A percentile compares a stretch with the other conserved stretches of the same genome.
Evolutionary conservation across 768 basidiomycete genomes (phyloP).

Genomic region (Kwoniella sp.): DNA sequence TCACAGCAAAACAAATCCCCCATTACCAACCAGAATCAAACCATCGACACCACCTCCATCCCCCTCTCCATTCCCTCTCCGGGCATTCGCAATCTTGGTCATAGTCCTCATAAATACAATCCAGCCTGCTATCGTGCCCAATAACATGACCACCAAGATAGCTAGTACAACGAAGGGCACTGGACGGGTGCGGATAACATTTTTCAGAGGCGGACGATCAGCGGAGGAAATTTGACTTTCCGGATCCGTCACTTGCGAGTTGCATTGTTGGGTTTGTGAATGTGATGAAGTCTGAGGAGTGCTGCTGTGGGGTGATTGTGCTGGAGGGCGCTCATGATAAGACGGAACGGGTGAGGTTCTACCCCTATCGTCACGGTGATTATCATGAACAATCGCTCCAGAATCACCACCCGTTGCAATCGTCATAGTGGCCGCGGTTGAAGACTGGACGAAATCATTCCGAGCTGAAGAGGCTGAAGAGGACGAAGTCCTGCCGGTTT

Average conservation of each 20-base stretch:
- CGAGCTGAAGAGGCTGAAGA: background rate
- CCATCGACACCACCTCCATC: conserved; percentile 5
- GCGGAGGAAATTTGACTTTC: background rate
- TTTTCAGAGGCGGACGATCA: background rate
- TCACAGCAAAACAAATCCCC: conserved; percentile 10
- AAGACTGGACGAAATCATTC: background rate
- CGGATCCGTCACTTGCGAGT: background rate
- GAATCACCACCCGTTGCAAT: too few species aligned
- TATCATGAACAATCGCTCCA: too few species aligned
- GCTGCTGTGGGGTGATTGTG: background rate
- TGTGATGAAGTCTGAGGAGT: background rate
- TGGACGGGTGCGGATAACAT: background rate
- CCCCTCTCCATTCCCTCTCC: background rate
- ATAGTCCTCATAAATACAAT: conserved; percentile 1
- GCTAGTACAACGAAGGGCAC: background rate
- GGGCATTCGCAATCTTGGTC: background rate
- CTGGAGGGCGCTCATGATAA: background rate
- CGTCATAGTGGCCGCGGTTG: background rate
- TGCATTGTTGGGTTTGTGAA: too few species aligned
- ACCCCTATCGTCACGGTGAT: background rate
- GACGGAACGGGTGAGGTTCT: background rate
- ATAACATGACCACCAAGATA: background rate
- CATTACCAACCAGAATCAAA: conserved; percentile 8
- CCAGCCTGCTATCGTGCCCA: conserved; percentile 4
- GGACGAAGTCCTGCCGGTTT: background rate